Base-by-base conservation (phyloP, 306 rosid species). In the Herpetospermum pedunculosum region DNA sequence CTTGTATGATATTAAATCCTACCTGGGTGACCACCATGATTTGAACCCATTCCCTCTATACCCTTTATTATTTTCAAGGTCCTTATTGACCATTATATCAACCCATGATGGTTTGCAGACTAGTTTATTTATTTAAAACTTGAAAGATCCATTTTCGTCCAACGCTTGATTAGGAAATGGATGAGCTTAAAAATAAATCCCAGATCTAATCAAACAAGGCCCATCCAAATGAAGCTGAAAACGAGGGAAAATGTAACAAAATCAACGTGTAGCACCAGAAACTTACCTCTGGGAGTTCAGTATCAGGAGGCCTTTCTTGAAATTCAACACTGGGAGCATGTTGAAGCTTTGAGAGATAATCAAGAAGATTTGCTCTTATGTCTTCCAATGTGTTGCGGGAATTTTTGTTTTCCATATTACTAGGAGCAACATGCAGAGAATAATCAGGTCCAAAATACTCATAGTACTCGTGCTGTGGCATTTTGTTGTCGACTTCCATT, bases 391-490 rank as follows among this genome's bases (percentile, higher is more conserved):
- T 81, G 55, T 53, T 76, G 44, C 16, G 94, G 8, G 96, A 81
- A 77, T 90, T 90, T 73, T 90, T 90, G 83, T 90, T 90, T 79
- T 90, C 94, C 92, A 90, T 90, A 81, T 90, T 88, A 80, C 94
- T 90, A 77, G 96, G 94, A 79, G 92, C 92, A 76, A 90, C 92
- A 75, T 88, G 96, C 76, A 90, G 94, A 29, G 90, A 80, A 82
- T 86, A 90, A 84, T 90, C 96, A 62, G 96, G 96, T 49, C 96
- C 96, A 54, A 90, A 90, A 80, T 88, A 88, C 82, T 90, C 96
- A 71, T 85, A 90, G 80, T 90, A 90, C 78, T 90, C 94, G 26
- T 90, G 90, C 19, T 88, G 85, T 9, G 96, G 96, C 94, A 90
- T 84, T 80, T 87, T 85, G 85, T 88, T 93, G 71, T 90, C 94